Evolutionary conservation across 768 basidiomycete species (phyloP).

Genomic region (Rubroboletus satanas): DNA sequence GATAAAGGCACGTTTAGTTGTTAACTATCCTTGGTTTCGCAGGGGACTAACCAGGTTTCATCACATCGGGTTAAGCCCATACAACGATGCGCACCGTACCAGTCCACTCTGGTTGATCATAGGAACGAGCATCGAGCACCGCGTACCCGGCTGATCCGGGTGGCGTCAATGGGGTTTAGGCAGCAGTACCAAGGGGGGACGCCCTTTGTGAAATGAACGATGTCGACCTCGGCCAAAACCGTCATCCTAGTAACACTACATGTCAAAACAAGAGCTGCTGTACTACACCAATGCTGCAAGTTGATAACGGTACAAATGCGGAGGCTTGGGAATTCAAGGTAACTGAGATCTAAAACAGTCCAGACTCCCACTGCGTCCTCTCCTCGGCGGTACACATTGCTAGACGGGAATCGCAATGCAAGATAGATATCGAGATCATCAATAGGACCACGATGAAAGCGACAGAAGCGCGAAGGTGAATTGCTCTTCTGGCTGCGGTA

Average conservation of each 20-base stretch:
- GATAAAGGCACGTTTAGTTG: not conserved
- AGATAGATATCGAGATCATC: not conserved
- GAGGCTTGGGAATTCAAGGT: not conserved
- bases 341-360: not conserved
- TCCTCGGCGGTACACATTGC: not conserved
- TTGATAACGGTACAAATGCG: not conserved
- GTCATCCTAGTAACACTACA: not conserved
- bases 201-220: not conserved
- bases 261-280: not conserved
- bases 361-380: not conserved
- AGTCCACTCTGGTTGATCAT: not conserved
- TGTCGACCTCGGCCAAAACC: not conserved
- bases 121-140: not conserved
- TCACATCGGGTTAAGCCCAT: not conserved
- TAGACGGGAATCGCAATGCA: not conserved
- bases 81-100: not conserved
- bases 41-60: not conserved
- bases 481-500: not conserved
- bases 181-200: not conserved
- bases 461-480: not conserved
- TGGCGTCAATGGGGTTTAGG: not conserved
- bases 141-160: not conserved
- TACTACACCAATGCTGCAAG: not conserved
- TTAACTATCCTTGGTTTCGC: not conserved
- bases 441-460: not conserved